phyloP scores from a whole-genome alignment of 2,329 filamentous ascomycete genomes.

The Shiraia bambusicola region DNA sequence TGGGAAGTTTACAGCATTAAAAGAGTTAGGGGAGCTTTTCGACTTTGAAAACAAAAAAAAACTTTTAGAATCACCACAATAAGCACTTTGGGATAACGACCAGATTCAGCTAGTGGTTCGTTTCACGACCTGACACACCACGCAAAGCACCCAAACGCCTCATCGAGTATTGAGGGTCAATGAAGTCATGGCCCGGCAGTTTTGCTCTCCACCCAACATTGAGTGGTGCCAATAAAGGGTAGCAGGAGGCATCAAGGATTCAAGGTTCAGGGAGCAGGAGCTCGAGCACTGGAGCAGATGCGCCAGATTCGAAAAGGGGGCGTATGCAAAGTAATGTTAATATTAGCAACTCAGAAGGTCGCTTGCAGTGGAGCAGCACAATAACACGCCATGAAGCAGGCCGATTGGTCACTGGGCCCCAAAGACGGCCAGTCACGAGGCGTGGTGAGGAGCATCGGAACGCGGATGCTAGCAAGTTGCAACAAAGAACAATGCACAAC shows the following conservation, averaged over 20 bases:
- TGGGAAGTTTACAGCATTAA: too few relatives aligned
- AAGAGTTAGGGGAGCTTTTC: too few relatives aligned
- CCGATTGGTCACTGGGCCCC: slow-evolving; percentile 6
- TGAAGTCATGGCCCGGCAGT: slow-evolving; percentile 15
- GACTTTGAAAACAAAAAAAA: too few relatives aligned
- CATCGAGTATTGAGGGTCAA: slow-evolving; percentile 3
- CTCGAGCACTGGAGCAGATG: slow-evolving; percentile 8
- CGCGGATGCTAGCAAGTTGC: slow-evolving; percentile 1
- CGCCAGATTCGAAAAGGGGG: neutral
- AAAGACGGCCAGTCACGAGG: slow-evolving; percentile 5
- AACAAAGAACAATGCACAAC: neutral
- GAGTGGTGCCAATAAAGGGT: slow-evolving; percentile 14
- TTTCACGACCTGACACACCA: slow-evolving; percentile 2
- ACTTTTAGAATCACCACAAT: slow-evolving; percentile 2
- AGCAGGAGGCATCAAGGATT: slow-evolving; percentile 19
- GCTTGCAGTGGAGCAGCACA: neutral
- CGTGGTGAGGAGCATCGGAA: neutral
- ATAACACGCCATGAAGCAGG: neutral
- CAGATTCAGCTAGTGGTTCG: slow-evolving; percentile 6
- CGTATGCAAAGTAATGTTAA: too few relatives aligned
- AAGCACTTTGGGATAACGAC: slow-evolving; percentile 4
- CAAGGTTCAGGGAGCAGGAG: slow-evolving; percentile 9
- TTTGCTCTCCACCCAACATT: too few relatives aligned
- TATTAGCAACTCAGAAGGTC: neutral
- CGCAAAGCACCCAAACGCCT: neutral